Percentiles rank a stretch among this genome's conserved stretches.
phyloP scores from a whole-genome alignment of 164 flowering plant species.

The Berberis thunbergii region DNA sequence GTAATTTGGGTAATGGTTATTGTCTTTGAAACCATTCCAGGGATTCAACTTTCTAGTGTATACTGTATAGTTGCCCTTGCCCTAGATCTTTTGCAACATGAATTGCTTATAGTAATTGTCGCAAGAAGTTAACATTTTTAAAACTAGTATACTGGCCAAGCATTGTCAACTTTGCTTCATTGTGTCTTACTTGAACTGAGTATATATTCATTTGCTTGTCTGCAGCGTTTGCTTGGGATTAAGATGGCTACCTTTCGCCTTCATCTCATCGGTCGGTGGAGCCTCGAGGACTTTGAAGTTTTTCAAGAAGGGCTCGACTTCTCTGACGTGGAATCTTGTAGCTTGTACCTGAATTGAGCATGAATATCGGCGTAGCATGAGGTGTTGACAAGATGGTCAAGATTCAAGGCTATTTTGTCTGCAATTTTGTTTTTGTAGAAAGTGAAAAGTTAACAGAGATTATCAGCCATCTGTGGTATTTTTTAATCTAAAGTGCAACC shows the following conservation, averaged over 20 bases:
- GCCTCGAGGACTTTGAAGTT: conserved; percentile 66
- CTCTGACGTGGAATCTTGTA: conserved; percentile 68
- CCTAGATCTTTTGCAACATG: no score
- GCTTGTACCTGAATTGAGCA: not conserved
- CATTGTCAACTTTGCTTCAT: no score
- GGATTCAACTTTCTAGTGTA: no score
- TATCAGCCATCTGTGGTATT: not conserved
- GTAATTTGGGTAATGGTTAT: no score
- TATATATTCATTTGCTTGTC: conserved; percentile 22
- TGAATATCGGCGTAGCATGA: not conserved
- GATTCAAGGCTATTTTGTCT: no score
- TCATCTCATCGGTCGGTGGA: conserved; percentile 65
- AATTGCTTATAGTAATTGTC: no score
- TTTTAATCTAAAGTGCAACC: not conserved
- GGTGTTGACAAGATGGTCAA: not conserved
- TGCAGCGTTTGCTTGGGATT: conserved; percentile 69
- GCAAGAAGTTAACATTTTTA: no score
- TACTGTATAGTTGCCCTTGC: no score
- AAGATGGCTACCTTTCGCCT: conserved; percentile 86
- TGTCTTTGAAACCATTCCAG: no score
- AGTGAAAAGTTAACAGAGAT: not conserved
- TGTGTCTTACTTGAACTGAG: conserved; percentile 21
- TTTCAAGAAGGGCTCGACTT: conserved; percentile 45
- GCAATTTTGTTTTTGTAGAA: no score
- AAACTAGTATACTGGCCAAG: no score